Conservation (phyloP, 257 asterid genomes). For the Solanum verrucosum region DNA sequence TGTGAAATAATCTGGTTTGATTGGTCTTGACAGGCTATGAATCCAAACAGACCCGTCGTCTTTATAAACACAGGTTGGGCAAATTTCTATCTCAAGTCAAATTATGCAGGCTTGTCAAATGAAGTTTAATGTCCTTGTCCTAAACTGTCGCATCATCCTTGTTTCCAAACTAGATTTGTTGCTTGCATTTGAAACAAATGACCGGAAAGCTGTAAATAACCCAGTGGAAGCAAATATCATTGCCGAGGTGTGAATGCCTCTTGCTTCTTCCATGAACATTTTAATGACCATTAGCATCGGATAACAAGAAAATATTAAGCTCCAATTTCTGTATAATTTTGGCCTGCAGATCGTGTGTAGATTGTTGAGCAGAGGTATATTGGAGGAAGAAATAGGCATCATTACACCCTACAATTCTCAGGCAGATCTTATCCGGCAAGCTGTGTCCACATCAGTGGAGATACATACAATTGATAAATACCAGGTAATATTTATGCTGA, state of each 20-base stretch:
- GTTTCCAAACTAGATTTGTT: conserved; percentile 39
- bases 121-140: not conserved
- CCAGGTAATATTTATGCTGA: conserved; percentile 46
- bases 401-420: conserved; percentile 94
- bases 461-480: conserved; percentile 92
- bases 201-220: conserved; percentile 57
- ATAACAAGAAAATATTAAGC: not conserved
- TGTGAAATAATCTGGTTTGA: conserved; percentile 5
- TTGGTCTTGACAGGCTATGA: conserved; percentile 48
- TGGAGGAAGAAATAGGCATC: conserved; percentile 68
- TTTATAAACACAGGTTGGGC: conserved; percentile 78
- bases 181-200: conserved; percentile 68
- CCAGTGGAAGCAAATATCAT: conserved; percentile 75
- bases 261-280: not conserved
- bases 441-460: conserved; percentile 65
- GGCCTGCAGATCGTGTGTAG: conserved; percentile 36
- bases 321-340: not conserved
- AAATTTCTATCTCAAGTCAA: conserved; percentile 2
- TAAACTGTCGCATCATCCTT: not conserved
- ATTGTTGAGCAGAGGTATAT: conserved; percentile 54
- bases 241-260: conserved; percentile 44
- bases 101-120: not conserved
- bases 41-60: conserved; percentile 67
- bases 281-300: not conserved
- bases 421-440: conserved; percentile 58